A percentile compares a stretch with the other conserved stretches of the same genome.
Evolutionary conservation across 495 filamentous ascomycete species (phyloP).

Genomic region (Podospora australis): DNA sequence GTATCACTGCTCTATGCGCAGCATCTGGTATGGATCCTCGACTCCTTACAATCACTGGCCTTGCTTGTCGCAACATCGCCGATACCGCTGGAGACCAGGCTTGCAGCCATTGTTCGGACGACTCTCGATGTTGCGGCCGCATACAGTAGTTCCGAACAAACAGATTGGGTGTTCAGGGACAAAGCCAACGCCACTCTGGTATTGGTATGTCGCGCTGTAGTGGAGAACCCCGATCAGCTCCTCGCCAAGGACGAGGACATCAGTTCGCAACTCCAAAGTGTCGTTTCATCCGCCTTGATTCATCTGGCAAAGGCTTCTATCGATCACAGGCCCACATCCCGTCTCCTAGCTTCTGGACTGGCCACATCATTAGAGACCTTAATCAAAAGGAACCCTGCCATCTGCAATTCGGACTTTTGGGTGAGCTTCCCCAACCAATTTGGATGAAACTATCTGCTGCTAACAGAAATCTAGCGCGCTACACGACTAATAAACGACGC

Average conservation of each 20-base stretch:
- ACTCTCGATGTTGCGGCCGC: slow-evolving; percentile 20
- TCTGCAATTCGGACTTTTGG: too few relatives aligned
- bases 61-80: slow-evolving; percentile 22
- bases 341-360: slow-evolving; percentile 30
- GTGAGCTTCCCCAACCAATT: too few relatives aligned
- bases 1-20: slow-evolving; percentile 15
- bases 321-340: slow-evolving; percentile 24
- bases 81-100: slow-evolving; percentile 13
- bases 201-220: slow-evolving; percentile 26
- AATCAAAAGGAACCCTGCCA: too few relatives aligned
- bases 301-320: slow-evolving; percentile 28
- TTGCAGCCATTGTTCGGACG: slow-evolving; percentile 22
- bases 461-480: slow-evolving; percentile 27
- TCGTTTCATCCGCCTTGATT: slow-evolving; percentile 24
- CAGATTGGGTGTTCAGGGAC: slow-evolving; percentile 20
- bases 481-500: slow-evolving; percentile 25
- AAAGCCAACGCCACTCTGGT: slow-evolving; percentile 28
- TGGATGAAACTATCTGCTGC: too few relatives aligned
- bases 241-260: slow-evolving; percentile 17
- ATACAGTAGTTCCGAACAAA: slow-evolving; percentile 5
- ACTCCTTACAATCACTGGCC: slow-evolving; percentile 27
- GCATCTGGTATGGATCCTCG: slow-evolving; percentile 30
- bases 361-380: too few relatives aligned
- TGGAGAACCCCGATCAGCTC: slow-evolving; percentile 11
- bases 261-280: too few relatives aligned